A percentile compares a stretch with the other conserved stretches of the same genome.
Evolutionary conservation across 345 rosid species (phyloP).

Genomic region (Populus euphratica): DNA sequence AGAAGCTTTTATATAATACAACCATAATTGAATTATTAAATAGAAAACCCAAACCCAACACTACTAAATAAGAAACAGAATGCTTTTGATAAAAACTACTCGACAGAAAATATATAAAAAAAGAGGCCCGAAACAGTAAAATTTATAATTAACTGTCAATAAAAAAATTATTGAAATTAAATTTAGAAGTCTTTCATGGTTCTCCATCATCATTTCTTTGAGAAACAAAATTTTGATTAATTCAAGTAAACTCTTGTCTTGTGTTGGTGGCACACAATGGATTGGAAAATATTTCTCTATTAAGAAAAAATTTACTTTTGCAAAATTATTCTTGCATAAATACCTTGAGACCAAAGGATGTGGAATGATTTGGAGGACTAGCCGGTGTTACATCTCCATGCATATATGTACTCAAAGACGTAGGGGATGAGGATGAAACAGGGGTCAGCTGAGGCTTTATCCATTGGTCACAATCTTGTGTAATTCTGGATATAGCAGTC

Average conservation of each 20-base stretch:
- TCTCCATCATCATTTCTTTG: not conserved
- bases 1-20: not conserved
- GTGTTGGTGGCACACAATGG: not conserved
- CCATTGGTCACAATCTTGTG: conserved; percentile 97
- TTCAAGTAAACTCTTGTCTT: not conserved
- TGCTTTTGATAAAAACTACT: not conserved
- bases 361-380: conserved; percentile 50
- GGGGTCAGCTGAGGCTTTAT: conserved; percentile 57
- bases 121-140: not conserved
- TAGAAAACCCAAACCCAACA: not conserved
- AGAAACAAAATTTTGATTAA: not conserved
- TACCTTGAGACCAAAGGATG: conserved; percentile 87
- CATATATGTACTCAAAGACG: conserved; percentile 41
- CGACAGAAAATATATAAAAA: not conserved
- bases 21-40: too few relatives aligned
- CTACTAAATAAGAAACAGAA: not conserved
- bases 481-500: conserved; percentile 67
- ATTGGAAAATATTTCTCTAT: not conserved
- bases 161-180: too few relatives aligned
- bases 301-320: not conserved
- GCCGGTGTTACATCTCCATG: conserved; percentile 64
- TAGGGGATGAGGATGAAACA: conserved; percentile 46
- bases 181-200: not conserved
- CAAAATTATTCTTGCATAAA: not conserved
- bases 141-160: too few relatives aligned